Evolutionary conservation across 2,329 filamentous ascomycete genomes (phyloP).

Genomic region (Neoarthrinium moseri): DNA sequence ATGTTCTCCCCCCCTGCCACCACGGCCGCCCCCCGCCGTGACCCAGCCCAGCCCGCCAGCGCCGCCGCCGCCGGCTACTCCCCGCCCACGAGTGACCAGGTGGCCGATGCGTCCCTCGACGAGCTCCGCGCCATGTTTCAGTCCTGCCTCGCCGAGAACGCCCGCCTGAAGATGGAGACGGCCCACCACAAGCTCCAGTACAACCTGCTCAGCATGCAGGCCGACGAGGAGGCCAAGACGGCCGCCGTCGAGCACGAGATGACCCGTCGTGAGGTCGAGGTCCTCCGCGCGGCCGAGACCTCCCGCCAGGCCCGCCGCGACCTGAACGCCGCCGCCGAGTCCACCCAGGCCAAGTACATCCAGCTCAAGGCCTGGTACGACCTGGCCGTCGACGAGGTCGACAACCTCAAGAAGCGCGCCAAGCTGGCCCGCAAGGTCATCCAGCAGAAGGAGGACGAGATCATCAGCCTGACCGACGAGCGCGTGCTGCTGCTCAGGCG

Average conservation of each 20-base stretch:
- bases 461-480: conserved; percentile 69
- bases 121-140: conserved; percentile 58
- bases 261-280: conserved; percentile 83
- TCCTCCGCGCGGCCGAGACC: conserved; percentile 73
- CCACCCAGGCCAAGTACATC: conserved; percentile 51
- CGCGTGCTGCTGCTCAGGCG: conserved; percentile 75
- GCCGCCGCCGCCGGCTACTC: conserved; percentile 37
- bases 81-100: conserved; percentile 46
- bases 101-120: conserved; percentile 52
- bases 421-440: conserved; percentile 76
- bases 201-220: conserved; percentile 79
- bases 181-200: conserved; percentile 91
- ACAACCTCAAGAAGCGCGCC: conserved; percentile 61
- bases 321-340: conserved; percentile 50
- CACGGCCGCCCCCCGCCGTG: conserved; percentile 31
- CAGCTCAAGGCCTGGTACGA: conserved; percentile 68
- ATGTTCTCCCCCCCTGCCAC: conserved; percentile 57
- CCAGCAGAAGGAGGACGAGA: conserved; percentile 73
- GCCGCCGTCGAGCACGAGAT: conserved; percentile 91
- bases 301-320: conserved; percentile 59
- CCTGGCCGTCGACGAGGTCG: conserved; percentile 64
- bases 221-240: conserved; percentile 79
- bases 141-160: conserved; percentile 53
- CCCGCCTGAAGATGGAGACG: conserved; percentile 72
- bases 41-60: conserved; percentile 22